phyloP scores from a whole-genome alignment of 139 green algal genomes.

The Micractinium sp. region DNA sequence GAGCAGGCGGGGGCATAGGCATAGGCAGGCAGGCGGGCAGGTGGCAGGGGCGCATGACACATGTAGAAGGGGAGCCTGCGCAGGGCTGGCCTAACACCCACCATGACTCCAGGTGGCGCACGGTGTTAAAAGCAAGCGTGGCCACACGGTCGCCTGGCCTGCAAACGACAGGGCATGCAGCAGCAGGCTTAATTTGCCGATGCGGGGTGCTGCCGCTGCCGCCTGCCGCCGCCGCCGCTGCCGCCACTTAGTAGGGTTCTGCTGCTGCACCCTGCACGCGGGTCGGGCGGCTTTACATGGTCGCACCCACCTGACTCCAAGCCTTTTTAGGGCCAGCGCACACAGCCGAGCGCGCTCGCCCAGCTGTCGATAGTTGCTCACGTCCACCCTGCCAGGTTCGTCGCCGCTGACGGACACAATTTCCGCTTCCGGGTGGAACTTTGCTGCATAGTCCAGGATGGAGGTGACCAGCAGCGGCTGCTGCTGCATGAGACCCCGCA shows the following conservation, averaged over 20 bases:
- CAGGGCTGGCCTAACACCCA: neutral
- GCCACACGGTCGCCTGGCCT: constrained; percentile 65
- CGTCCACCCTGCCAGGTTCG: neutral
- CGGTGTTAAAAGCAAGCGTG: constrained; percentile 84
- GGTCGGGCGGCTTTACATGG: neutral
- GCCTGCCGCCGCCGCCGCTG: neutral
- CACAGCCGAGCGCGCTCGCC: constrained; percentile 51
- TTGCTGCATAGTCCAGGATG: constrained; percentile 71
- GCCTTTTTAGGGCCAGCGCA: constrained; percentile 59
- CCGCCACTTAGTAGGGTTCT: neutral
- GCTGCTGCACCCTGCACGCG: neutral
- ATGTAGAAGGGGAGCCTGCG: too few species aligned
- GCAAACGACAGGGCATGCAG: neutral
- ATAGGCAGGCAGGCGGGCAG: too few species aligned
- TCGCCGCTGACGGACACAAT: neutral
- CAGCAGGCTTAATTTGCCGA: neutral
- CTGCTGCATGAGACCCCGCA: constrained; percentile 55
- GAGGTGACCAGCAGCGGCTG: constrained; percentile 40
- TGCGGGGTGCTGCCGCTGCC: neutral
- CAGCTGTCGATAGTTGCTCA: constrained; percentile 50
- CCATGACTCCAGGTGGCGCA: constrained; percentile 77
- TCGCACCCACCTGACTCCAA: constrained; percentile 65
- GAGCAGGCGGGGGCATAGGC: too few species aligned
- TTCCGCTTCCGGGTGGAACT: constrained; percentile 68
- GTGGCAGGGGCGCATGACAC: too few species aligned